Evolutionary conservation across 2,329 filamentous ascomycete species (phyloP), one percentile per base, ranked within the genome.

Genomic region (Exophiala viscosa): DNA sequence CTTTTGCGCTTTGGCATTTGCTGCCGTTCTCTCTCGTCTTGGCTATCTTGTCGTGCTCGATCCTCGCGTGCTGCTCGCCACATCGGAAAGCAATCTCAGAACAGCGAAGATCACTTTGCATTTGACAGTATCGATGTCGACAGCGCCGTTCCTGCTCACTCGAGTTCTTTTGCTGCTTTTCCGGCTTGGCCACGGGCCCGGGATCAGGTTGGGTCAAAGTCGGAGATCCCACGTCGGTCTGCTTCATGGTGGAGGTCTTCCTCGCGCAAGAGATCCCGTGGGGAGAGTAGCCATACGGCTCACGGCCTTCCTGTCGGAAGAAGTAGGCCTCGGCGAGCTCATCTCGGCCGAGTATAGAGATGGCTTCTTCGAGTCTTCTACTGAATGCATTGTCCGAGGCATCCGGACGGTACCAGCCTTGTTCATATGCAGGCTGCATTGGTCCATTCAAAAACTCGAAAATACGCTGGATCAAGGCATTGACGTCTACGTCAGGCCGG

Each of bases 401-500:
- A 17, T 34, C n/a, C 9, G 55, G 55, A 11, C 43, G 45, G 20
- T 54, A 58, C 55, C 55, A 58, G 13, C 55, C 55, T 28, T 58
- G 51, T 2, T 20, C 10, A 42, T 54, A 51, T 3, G 55, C 48
- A 8, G 51, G 51, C 32, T n/a, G 38, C 6, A 58, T 18, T 10
- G 48, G 36, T 28, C 20, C 42, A n/a, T 50, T 31, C 10, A 58
- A 41, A 11, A 52, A 15, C 13, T 46, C 17, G 2, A 15, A 36
- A 10, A 53, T 39, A 10, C 13, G 31, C 9, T 50, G 39, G 11
- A 18, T 11, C 10, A 54, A 23, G 15, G 18, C 20, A 8, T n/a
- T 31, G 13, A 43, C 2, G 20, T 52, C 48, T 3, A 41, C 47
- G 5, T 52, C 39, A 14, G n/a, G 18, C 14, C 28, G 35, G 15